Percentiles rank a stretch among this genome's conserved stretches.
Evolutionary conservation across 345 rosid species (phyloP).

Genomic region (Corymbia maculata): DNA sequence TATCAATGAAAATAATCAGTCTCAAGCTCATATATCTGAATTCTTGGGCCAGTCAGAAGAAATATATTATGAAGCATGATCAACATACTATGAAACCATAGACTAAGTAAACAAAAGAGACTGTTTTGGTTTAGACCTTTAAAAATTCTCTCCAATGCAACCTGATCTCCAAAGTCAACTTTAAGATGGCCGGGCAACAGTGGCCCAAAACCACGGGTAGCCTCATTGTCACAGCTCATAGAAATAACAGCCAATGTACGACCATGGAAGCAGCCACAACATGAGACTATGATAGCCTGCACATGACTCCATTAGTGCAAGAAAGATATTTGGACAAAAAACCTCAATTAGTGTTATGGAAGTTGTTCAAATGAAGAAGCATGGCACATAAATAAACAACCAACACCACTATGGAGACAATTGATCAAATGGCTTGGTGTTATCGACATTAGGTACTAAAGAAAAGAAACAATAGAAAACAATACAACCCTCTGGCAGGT

Average conservation of each 20-base stretch:
- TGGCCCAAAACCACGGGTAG: slow-evolving; percentile 93
- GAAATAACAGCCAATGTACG: slow-evolving; percentile 90
- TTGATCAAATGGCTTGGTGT: not conserved
- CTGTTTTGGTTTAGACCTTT: slow-evolving; percentile 32
- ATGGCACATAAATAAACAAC: not conserved
- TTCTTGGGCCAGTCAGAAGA: not conserved
- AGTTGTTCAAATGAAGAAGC: not conserved
- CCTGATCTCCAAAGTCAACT: slow-evolving; percentile 87
- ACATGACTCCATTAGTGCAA: not conserved
- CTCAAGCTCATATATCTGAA: not conserved
- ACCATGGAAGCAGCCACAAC: slow-evolving; percentile 98
- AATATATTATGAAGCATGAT: not conserved
- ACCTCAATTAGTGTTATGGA: not conserved
- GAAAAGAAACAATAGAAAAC: not conserved
- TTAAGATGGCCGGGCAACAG: slow-evolving; percentile 81
- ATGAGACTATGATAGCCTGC: slow-evolving; percentile 89
- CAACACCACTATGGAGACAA: not conserved
- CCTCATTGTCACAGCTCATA: slow-evolving; percentile 99
- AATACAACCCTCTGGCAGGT: not conserved
- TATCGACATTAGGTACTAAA: not conserved
- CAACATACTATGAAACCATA: not conserved
- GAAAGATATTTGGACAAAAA: not conserved
- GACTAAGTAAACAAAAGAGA: not conserved
- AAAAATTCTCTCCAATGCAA: slow-evolving; percentile 63
- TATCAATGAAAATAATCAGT: not conserved